Evolutionary conservation across 306 rosid species (phyloP).

Genomic region (Begonia peltatifolia): DNA sequence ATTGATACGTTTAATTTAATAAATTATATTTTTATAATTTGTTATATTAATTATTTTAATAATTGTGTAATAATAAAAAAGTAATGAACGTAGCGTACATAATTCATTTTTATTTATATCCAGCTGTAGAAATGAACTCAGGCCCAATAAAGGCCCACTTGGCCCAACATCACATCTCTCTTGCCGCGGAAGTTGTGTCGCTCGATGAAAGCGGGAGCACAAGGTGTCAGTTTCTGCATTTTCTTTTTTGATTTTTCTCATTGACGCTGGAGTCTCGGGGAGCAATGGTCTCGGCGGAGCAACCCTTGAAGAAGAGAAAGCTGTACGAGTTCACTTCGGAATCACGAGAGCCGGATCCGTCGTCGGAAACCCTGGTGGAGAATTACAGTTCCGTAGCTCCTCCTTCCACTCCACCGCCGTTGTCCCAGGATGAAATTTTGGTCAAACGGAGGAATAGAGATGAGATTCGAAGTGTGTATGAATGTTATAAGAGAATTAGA

Average conservation of each 20-base stretch:
- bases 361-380: slow-evolving; percentile 22
- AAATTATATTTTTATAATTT: too few species aligned
- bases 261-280: slow-evolving; percentile 5
- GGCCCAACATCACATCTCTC: neutral
- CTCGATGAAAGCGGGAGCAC: neutral
- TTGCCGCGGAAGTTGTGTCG: too few species aligned
- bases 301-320: slow-evolving; percentile 55
- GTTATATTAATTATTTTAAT: too few species aligned
- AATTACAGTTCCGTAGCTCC: slow-evolving; percentile 14
- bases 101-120: too few species aligned
- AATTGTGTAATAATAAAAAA: too few species aligned
- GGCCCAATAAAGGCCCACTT: too few species aligned
- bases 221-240: neutral
- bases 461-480: slow-evolving; percentile 43
- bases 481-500: slow-evolving; percentile 39
- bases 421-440: slow-evolving; percentile 38
- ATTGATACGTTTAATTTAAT: too few species aligned
- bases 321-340: slow-evolving; percentile 23
- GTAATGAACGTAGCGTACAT: too few species aligned
- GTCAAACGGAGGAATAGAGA: slow-evolving; percentile 28
- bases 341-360: slow-evolving; percentile 13
- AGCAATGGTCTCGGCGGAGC: slow-evolving; percentile 54
- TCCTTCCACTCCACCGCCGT: slow-evolving; percentile 27
- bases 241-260: neutral
- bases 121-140: too few species aligned